These are phyloP conservation scores for Knufia petricola DNA, from an alignment of 2,329 filamentous ascomycete species.

Conservation along the genomic window DNA sequence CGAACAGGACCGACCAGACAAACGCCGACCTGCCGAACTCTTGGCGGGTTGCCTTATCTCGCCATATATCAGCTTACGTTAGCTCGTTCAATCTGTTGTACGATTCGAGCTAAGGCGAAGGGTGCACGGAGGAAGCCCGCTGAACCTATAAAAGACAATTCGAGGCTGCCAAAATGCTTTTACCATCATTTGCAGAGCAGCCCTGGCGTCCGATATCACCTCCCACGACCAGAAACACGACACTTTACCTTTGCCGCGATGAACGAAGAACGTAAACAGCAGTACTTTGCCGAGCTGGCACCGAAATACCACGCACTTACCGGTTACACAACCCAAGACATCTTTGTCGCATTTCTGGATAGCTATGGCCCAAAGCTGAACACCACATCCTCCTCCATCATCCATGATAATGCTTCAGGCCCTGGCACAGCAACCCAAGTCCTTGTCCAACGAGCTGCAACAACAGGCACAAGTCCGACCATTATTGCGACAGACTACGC, in stretches of 20 bases:
- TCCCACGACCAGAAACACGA: no score
- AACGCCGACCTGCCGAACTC: no score
- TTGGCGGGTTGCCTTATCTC: no score
- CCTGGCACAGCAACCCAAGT: slow-evolving; percentile 27
- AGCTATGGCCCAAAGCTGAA: slow-evolving; percentile 17
- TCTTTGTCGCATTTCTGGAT: slow-evolving; percentile 17
- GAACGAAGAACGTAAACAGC: slow-evolving; percentile 8
- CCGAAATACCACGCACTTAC: slow-evolving; percentile 24
- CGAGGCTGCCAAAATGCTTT: no score
- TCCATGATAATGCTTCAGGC: slow-evolving; percentile 29
- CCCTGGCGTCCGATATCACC: no score
- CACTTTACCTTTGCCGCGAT: not conserved
- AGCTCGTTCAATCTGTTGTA: no score
- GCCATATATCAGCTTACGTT: no score
- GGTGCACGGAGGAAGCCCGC: no score
- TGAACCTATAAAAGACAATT: no score
- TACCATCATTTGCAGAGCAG: no score
- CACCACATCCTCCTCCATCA: slow-evolving; percentile 21
- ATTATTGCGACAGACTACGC: slow-evolving; percentile 22
- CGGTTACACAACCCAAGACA: slow-evolving; percentile 24
- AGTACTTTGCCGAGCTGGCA: slow-evolving; percentile 25
- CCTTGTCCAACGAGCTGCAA: slow-evolving; percentile 11
- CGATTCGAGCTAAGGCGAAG: no score
- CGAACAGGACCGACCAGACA: no score
- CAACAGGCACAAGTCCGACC: not conserved